Evolutionary conservation across 1,284 basidiomycete species (phyloP), one percentile per base, ranked within the genome.

Genomic region (Marasmius oreades): DNA sequence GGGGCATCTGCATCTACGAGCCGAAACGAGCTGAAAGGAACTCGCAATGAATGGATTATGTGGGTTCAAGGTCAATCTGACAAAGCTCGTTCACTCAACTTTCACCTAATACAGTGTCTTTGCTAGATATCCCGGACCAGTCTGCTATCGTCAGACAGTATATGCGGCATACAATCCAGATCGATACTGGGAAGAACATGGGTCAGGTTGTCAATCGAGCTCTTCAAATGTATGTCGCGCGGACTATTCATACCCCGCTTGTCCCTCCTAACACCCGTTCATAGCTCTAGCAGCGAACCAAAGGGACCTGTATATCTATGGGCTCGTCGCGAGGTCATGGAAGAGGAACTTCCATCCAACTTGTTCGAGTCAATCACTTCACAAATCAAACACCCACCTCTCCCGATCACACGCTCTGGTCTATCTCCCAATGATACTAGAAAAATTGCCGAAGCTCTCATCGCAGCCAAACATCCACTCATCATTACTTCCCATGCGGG

Each of bases 1-100:
- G 86, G 86, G 1, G 81, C 85, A 1, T 80, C 85, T 0, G 83
- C 87, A 0, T 83, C 82, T 62, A 80, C 79, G 36, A 68, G 69
- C 18, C 68, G 81, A 45, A 76, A 76, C 1, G 84, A 87, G 59
- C 69, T 82, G 39, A 79, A 75, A 57, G 88, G 87, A 0, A 77
- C 77, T 0, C 75, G 86, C 66, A 90, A 88, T 63, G 88, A 89
- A 65, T 89, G 82, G 78, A 86, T 87, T 43, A 84, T 86, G 75
- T 86, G 84, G 80, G 60, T 82, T 5, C 86, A 89, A 74, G 85
- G 86, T 82, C 56, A 31, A 60, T 51, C 20, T 55, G 23, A n/a
- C 7, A 31, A 16, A 24, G 10, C 51, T 18, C 56, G 42, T 20
- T 28, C 8, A 45, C 46, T 22, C 36, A 48, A 20, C 24, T 18